Percentiles rank a stretch among this genome's conserved stretches.
Conservation (phyloP, 1,284 basidiomycete genomes). For the Dichomitus squalens region DNA sequence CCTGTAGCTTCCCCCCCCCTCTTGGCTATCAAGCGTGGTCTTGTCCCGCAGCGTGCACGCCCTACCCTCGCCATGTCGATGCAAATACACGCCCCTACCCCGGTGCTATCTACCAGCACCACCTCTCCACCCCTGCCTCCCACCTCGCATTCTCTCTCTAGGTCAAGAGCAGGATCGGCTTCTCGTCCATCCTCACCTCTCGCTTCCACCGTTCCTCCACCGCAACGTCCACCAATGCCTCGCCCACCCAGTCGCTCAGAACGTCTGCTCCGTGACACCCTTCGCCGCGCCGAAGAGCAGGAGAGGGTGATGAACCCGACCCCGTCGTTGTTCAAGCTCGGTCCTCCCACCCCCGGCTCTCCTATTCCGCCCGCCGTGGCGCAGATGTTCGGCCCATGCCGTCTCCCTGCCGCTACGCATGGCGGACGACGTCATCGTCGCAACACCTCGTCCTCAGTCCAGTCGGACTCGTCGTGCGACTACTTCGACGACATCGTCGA, state of each 20-base stretch:
- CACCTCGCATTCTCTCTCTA: slow-evolving; percentile 26
- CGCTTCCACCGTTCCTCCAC: slow-evolving; percentile 23
- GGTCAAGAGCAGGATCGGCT: slow-evolving; percentile 24
- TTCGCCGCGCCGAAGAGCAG: slow-evolving; percentile 51
- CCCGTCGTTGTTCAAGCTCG: slow-evolving; percentile 21
- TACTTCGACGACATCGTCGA: slow-evolving; percentile 29
- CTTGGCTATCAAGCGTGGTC: slow-evolving; percentile 28
- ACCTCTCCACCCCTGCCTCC: slow-evolving; percentile 22
- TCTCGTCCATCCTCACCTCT: slow-evolving; percentile 30
- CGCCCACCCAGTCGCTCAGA: slow-evolving; percentile 49
- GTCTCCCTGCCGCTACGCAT: slow-evolving; percentile 11
- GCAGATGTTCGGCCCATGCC: slow-evolving; percentile 17
- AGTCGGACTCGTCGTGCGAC: slow-evolving; percentile 29
- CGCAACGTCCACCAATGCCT: slow-evolving; percentile 31
- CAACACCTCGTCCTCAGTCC: slow-evolving; percentile 30
- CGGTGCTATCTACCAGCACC: slow-evolving; percentile 31
- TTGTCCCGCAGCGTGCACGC: slow-evolving; percentile 31
- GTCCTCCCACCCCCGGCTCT: slow-evolving; percentile 5
- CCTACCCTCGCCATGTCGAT: slow-evolving; percentile 41
- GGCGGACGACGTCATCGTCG: slow-evolving; percentile 25
- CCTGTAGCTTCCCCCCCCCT: slow-evolving; percentile 21
- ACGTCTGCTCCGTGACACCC: slow-evolving; percentile 57
- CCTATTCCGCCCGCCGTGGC: slow-evolving; percentile 13
- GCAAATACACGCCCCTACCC: slow-evolving; percentile 35
- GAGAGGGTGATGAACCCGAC: slow-evolving; percentile 29